phyloP scores from a whole-genome alignment of 2,329 filamentous ascomycete species.

The Colletotrichum cuscutae region DNA sequence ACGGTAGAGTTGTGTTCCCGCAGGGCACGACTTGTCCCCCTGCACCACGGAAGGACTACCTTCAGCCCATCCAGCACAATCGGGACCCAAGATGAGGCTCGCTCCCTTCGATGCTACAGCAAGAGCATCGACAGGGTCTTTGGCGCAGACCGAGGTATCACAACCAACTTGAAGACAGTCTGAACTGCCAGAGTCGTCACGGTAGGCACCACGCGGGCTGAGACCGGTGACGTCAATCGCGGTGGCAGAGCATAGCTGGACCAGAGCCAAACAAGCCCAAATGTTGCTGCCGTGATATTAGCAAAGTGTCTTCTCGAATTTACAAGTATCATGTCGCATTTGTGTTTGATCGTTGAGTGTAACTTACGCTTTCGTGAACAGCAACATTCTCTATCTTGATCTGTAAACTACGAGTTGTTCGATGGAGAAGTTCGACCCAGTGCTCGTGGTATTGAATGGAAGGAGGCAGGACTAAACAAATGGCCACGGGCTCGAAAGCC shows the following conservation, averaged over 20 bases:
- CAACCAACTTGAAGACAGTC: constrained; percentile 14
- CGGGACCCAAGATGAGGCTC: constrained; percentile 1
- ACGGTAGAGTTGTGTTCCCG: not conserved
- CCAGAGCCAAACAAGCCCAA: not conserved
- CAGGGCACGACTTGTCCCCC: not conserved
- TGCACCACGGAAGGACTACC: not conserved
- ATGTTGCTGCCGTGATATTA: not conserved
- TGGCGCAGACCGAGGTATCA: constrained; percentile 7
- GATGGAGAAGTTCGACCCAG: no score
- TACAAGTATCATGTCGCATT: rapidly evolving
- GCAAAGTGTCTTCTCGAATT: no score
- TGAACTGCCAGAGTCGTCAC: constrained; percentile 9
- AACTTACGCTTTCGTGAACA: not conserved
- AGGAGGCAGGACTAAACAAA: no score
- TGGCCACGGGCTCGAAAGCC: no score
- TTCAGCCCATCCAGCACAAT: constrained; percentile 9
- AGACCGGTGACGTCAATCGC: not conserved
- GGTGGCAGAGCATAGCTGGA: not conserved
- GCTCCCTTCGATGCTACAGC: not conserved
- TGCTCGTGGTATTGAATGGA: no score
- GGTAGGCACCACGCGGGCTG: not conserved
- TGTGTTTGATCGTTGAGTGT: not conserved
- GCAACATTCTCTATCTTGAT: no score
- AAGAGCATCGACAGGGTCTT: not conserved
- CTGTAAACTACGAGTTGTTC: no score